phyloP scores from a whole-genome alignment of 208 protist genomes.

The Wallacemonas collosoma region DNA sequence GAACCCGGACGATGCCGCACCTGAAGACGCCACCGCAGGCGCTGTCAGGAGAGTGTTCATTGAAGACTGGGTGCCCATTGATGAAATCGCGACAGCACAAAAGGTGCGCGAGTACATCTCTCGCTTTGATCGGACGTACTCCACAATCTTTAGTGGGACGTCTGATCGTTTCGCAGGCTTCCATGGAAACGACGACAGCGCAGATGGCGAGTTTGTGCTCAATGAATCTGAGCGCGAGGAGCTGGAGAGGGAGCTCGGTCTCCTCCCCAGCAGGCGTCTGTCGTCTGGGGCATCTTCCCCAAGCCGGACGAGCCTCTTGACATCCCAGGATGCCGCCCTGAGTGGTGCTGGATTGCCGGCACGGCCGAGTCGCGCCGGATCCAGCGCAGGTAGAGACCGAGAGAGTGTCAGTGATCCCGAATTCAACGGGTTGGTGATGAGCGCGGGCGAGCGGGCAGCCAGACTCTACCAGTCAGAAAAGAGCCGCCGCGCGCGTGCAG shows the following conservation, averaged over 20 bases:
- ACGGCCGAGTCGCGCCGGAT: background rate
- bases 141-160: conserved; percentile 4
- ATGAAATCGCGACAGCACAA: conserved; percentile 23
- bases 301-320: background rate
- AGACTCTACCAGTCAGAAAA: background rate
- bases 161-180: conserved; percentile 10
- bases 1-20: background rate
- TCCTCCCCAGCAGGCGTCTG: conserved; percentile 35
- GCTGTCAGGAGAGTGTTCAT: background rate
- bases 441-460: conserved; percentile 2
- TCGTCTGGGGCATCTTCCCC: background rate
- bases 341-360: background rate
- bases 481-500: background rate
- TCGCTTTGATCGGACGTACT: conserved; percentile 34
- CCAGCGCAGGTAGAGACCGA: background rate
- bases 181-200: conserved; percentile 11
- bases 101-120: conserved; percentile 43
- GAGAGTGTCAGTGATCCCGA: background rate
- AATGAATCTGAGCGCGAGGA: conserved; percentile 56
- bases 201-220: conserved; percentile 20
- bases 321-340: background rate
- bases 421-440: background rate
- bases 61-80: conserved; percentile 40
- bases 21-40: background rate
- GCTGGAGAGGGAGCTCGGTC: conserved; percentile 45